Conservation (phyloP, 1,284 basidiomycete species). For the Cryptococcus hybrid region DNA sequence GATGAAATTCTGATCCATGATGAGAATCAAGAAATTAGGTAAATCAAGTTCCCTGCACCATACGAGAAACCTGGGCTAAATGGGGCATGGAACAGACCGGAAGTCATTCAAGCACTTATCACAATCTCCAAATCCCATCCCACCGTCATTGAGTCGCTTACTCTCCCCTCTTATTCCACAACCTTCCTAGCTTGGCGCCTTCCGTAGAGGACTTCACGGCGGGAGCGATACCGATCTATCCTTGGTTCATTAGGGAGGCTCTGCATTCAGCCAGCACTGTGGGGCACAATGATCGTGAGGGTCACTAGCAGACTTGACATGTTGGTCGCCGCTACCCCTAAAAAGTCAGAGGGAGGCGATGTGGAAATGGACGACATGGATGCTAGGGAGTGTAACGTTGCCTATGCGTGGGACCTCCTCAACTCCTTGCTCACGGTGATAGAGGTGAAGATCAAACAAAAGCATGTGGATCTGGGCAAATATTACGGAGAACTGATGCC, state of each 20-base stretch:
- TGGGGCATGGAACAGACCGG: constrained; percentile 54
- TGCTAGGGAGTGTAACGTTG: constrained; percentile 59
- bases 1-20: constrained; percentile 65
- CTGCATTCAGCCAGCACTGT: constrained; percentile 72
- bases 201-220: constrained; percentile 57
- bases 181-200: constrained; percentile 68
- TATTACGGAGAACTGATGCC: constrained; percentile 73
- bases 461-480: constrained; percentile 70
- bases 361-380: constrained; percentile 6
- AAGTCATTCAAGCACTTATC: constrained; percentile 66
- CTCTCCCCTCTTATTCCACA: constrained; percentile 75
- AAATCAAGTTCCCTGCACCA: constrained; percentile 9
- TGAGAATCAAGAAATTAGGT: constrained; percentile 57
- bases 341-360: background rate
- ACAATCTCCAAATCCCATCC: constrained; percentile 64
- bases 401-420: constrained; percentile 82
- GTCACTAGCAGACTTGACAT: constrained; percentile 77
- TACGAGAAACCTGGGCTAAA: background rate
- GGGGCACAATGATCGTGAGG: constrained; percentile 78
- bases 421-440: constrained; percentile 65
- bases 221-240: constrained; percentile 62
- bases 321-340: constrained; percentile 33
- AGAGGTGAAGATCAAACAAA: constrained; percentile 60
- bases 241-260: constrained; percentile 72
- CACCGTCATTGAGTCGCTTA: constrained; percentile 68